Evolutionary conservation across 2,329 filamentous ascomycete species (phyloP).

Genomic region (Fusarium albosuccineum): DNA sequence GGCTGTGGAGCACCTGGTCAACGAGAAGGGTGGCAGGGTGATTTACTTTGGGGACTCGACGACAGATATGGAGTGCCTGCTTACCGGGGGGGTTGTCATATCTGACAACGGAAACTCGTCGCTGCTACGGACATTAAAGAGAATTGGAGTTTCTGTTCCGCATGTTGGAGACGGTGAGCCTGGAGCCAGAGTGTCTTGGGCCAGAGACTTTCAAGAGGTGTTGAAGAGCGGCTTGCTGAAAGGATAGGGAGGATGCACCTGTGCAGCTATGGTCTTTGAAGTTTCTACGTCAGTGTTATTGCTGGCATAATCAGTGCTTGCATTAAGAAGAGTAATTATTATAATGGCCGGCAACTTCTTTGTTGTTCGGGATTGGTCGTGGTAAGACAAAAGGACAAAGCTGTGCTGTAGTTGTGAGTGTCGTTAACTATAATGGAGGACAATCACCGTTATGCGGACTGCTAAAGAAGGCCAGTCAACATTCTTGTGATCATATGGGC

Average conservation of each 20-base stretch:
- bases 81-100: constrained; percentile 63
- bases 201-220: constrained; percentile 59
- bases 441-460: no score
- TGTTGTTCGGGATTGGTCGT: not conserved
- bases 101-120: constrained; percentile 52
- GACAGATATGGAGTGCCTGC: constrained; percentile 68
- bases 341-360: not conserved
- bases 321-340: no score
- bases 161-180: constrained; percentile 49
- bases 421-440: no score
- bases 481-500: no score
- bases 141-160: constrained; percentile 55
- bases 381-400: no score
- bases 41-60: constrained; percentile 71
- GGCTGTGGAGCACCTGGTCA: constrained; percentile 52
- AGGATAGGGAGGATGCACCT: constrained; percentile 4
- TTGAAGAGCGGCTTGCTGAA: constrained; percentile 48
- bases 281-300: not conserved
- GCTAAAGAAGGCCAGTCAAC: no score
- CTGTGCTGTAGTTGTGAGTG: no score
- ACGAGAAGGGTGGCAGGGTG: constrained; percentile 40
- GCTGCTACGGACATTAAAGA: constrained; percentile 53
- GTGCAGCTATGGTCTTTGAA: not conserved
- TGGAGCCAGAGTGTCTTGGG: constrained; percentile 54
- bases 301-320: no score